Evolutionary conservation across 2,329 filamentous ascomycete genomes (phyloP), one percentile per base, ranked within the genome.

Genomic region (Aspergillus japonicus): DNA sequence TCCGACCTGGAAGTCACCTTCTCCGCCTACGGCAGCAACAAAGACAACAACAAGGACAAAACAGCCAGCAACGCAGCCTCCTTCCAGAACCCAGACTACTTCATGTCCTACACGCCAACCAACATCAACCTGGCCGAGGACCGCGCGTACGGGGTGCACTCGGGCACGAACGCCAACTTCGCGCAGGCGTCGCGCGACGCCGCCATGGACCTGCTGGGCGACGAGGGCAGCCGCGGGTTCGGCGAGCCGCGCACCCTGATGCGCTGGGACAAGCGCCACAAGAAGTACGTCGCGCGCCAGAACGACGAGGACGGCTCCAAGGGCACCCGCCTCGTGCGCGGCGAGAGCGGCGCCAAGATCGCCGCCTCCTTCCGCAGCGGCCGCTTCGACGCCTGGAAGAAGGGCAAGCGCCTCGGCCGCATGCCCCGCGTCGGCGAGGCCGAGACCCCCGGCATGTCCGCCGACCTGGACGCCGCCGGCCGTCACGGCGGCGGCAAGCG

Each of bases 201-300:
- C 2, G 90, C 92, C 44, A 96, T 99, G 91, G 95, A 98, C 75
- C 87, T 99, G 12, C 89, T 86, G 61, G 92, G 92, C 72, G 95
- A 99, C 77, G 95, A 98, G 67, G 85, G 85, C 11, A 86, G 67
- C 11, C 90, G 91, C 72, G 84, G 86, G 1, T 96, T 97, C 74
- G 92, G 87, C 62, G 87, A 91, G 68, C 87, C 92, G 2, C 85
- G 88, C 50, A 89, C 87, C 66, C 82, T 85, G 50, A 89, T 96
- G 87, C 89, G 95, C 66, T 99, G 95, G 95, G 95, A 99, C 80
- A 94, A 96, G 81, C 96, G 96, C 77, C 86, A 87, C 71, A 96
- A 91, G 79, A 98, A 97, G 78, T 99, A 98, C 79, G 94, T 99
- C 39, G 83, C 91, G 12, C 87, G 91, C 39, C 87, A 87, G 68